Conservation (phyloP, 2,329 filamentous ascomycete genomes). For the Gaeumannomyces sp. region DNA sequence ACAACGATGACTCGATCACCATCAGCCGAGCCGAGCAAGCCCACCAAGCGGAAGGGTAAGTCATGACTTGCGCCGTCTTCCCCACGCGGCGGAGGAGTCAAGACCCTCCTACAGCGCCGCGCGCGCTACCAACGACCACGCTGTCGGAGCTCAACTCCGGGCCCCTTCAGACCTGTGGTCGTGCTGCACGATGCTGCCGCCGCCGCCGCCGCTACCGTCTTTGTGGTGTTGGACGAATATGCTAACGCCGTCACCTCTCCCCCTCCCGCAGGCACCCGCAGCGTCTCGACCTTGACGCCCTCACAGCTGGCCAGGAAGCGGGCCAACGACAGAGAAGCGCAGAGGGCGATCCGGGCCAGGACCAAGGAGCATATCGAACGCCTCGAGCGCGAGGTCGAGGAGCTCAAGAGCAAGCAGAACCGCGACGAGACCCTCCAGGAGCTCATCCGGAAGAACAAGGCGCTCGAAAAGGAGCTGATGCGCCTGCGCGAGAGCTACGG, state of each 20-base stretch:
- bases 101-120: not conserved
- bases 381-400: conserved; percentile 67
- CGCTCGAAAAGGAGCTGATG: conserved; percentile 46
- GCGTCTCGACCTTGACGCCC: conserved; percentile 80
- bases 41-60: conserved; percentile 41
- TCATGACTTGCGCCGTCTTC: conserved; percentile 10
- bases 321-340: conserved; percentile 85
- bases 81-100: conserved; percentile 2
- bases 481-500: conserved; percentile 39
- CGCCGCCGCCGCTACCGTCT: too few species aligned
- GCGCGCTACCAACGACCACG: conserved; percentile 5
- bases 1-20: conserved; percentile 33
- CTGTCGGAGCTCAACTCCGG: conserved; percentile 2
- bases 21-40: conserved; percentile 36
- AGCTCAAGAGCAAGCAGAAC: conserved; percentile 50
- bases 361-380: conserved; percentile 81
- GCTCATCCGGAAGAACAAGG: conserved; percentile 44
- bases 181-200: not conserved
- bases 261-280: conserved; percentile 50
- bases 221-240: not conserved
- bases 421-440: conserved; percentile 46
- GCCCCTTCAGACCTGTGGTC: not conserved
- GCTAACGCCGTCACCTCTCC: conserved; percentile 8
- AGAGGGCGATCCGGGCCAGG: conserved; percentile 78
- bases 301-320: conserved; percentile 86